phyloP scores from a whole-genome alignment of 192 early-diverging fungal species.

The Cetraspora pellucida region DNA sequence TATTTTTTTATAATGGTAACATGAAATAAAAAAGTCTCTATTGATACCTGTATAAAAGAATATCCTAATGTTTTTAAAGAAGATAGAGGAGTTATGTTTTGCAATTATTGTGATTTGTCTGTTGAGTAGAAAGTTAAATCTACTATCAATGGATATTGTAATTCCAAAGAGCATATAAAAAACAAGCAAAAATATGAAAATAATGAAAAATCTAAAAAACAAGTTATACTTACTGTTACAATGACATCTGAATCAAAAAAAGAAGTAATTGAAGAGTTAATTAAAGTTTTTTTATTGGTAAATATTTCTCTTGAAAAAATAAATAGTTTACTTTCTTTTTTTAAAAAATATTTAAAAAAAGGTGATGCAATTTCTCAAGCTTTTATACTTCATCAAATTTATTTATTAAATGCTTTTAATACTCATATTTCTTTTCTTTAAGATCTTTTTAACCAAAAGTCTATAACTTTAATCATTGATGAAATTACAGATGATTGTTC shows the following conservation, averaged over 20 bases:
- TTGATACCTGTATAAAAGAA: not conserved
- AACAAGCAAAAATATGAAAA: constrained; percentile 8
- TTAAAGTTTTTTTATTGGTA: not conserved
- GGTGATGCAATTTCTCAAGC: constrained; percentile 6
- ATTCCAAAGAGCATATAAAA: not conserved
- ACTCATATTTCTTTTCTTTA: too few relatives aligned
- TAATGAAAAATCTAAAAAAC: not conserved
- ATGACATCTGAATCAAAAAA: not conserved
- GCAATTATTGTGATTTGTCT: constrained; percentile 13
- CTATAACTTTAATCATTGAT: too few relatives aligned
- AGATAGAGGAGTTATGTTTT: not conserved
- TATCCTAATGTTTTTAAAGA: not conserved
- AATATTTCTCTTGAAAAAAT: constrained; percentile 17
- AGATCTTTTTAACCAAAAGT: too few relatives aligned
- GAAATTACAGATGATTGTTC: not conserved
- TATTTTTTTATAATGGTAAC: not conserved
- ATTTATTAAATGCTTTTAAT: too few relatives aligned
- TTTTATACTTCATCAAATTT: not conserved
- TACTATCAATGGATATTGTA: not conserved
- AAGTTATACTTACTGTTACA: not conserved
- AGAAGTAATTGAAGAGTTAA: constrained; percentile 4
- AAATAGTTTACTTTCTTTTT: constrained; percentile 11
- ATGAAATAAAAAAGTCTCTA: not conserved
- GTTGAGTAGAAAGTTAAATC: constrained; percentile 2
- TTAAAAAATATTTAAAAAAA: constrained; percentile 19